A percentile compares a stretch with the other conserved stretches of the same genome.
Conservation (phyloP, 306 rosid species). For the Cucumis cinereus region DNA sequence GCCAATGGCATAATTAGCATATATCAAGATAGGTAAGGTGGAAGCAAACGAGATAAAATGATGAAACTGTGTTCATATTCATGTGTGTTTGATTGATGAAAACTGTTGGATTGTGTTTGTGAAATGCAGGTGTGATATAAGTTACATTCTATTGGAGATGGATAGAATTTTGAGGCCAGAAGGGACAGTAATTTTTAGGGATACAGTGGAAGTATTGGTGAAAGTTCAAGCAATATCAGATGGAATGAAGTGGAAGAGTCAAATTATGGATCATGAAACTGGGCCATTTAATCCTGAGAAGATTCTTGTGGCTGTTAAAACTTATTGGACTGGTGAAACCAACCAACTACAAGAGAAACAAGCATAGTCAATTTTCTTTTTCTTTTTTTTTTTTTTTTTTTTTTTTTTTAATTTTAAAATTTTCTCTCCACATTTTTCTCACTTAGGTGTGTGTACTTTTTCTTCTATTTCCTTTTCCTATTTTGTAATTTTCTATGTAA, state of each 20-base stretch:
- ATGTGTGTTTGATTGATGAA: not conserved
- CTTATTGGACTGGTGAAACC: slow-evolving; percentile 67
- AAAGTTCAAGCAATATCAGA: slow-evolving; percentile 57
- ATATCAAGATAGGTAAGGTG: slow-evolving; percentile 68
- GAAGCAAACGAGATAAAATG: not conserved
- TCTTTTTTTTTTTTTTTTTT: not conserved
- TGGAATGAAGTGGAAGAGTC: slow-evolving; percentile 78
- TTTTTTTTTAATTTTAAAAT: not conserved
- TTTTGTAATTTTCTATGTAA: not conserved
- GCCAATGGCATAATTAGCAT: slow-evolving; percentile 63
- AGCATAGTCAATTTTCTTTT: not conserved
- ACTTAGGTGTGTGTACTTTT: not conserved
- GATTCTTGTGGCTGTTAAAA: slow-evolving; percentile 62
- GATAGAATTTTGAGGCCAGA: slow-evolving; percentile 93
- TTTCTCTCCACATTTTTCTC: not conserved
- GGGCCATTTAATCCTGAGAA: slow-evolving; percentile 98
- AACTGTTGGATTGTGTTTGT: not conserved
- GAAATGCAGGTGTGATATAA: slow-evolving; percentile 63
- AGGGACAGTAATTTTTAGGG: slow-evolving; percentile 81
- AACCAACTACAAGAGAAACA: slow-evolving; percentile 12
- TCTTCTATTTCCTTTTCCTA: not conserved
- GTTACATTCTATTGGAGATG: slow-evolving; percentile 61
- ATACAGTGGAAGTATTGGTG: slow-evolving; percentile 57
- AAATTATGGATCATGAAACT: slow-evolving; percentile 75
- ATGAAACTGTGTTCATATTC: too few species aligned